phyloP scores from a whole-genome alignment of 108 stramenopile species.

The Cylindrotheca fusiformis region DNA sequence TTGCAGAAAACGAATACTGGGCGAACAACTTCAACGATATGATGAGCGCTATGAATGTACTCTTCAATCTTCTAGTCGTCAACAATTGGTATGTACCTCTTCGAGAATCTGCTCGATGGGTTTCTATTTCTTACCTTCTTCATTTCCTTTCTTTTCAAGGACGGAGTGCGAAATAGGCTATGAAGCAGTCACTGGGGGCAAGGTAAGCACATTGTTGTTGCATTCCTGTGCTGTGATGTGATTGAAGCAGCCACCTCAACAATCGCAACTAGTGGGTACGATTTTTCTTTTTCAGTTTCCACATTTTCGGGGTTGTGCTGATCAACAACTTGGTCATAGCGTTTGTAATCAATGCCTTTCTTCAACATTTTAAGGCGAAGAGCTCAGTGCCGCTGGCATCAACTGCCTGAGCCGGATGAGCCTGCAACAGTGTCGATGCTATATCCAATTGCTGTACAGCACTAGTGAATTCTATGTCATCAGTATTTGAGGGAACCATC shows the following conservation, averaged over 20 bases:
- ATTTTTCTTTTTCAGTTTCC: conserved; percentile 67
- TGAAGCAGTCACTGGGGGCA: conserved; percentile 27
- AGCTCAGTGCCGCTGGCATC: background rate
- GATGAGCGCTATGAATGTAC: conserved; percentile 67
- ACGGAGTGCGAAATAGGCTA: conserved; percentile 51
- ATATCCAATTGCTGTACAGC: no score
- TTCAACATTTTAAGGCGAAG: conserved; percentile 47
- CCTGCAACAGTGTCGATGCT: no score
- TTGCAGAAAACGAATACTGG: conserved; percentile 66
- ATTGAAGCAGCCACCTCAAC: conserved; percentile 37
- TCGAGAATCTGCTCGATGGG: no score
- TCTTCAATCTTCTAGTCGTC: conserved; percentile 77
- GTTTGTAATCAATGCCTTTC: conserved; percentile 72
- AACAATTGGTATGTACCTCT: no score
- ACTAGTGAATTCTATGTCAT: no score
- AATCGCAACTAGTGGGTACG: conserved; percentile 43
- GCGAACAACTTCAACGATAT: conserved; percentile 87
- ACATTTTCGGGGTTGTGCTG: conserved; percentile 66
- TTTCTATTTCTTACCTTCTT: no score
- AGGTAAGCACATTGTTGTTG: conserved; percentile 1
- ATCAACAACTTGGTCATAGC: conserved; percentile 79
- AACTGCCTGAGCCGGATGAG: no score
- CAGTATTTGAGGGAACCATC: no score
- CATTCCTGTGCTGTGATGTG: conserved; percentile 10
- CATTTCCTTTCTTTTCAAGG: no score